A percentile compares a stretch with the other conserved stretches of the same genome.
Conservation (phyloP, 2,329 filamentous ascomycete genomes). For the Amauroascus niger region DNA sequence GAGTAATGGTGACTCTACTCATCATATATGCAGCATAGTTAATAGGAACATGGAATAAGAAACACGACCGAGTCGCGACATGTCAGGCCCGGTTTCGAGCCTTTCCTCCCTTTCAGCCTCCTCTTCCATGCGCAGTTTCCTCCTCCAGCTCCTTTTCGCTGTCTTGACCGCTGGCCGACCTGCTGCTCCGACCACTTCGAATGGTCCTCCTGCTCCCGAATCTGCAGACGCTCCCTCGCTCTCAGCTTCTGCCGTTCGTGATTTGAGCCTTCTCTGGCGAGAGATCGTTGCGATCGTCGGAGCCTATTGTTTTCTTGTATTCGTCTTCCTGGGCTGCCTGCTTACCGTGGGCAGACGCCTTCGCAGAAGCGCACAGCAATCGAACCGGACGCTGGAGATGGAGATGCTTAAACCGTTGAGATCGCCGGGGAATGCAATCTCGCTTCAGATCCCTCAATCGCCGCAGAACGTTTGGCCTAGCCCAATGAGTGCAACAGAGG, state of each 20-base stretch:
- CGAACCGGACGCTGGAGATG: slow-evolving; percentile 44
- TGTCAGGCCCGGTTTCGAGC: background rate
- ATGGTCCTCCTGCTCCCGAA: slow-evolving; percentile 49
- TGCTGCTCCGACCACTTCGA: slow-evolving; percentile 38
- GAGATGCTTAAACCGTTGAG: slow-evolving; percentile 46
- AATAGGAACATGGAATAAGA: slow-evolving; percentile 5
- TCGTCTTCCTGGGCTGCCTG: slow-evolving; percentile 60
- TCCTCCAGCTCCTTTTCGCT: slow-evolving; percentile 4
- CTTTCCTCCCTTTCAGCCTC: background rate
- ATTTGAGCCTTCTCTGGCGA: slow-evolving; percentile 60
- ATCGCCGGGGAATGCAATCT: slow-evolving; percentile 20
- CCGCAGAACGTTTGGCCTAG: slow-evolving; percentile 21
- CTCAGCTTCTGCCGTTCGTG: slow-evolving; percentile 49
- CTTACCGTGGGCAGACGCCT: slow-evolving; percentile 52
- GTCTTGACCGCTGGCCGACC: slow-evolving; percentile 3
- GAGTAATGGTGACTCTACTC: background rate
- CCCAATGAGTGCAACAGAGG: slow-evolving; percentile 15
- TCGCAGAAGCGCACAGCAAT: slow-evolving; percentile 43
- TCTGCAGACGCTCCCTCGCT: slow-evolving; percentile 51
- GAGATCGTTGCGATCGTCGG: slow-evolving; percentile 77
- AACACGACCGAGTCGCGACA: slow-evolving; percentile 2
- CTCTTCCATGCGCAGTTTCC: background rate
- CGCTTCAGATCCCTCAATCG: slow-evolving; percentile 29
- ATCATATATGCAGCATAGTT: background rate
- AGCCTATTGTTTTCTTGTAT: slow-evolving; percentile 68